Percentiles rank a stretch among this genome's conserved stretches.
Conservation (phyloP, 148 eudicot genomes). For the Camellia sinensis region DNA sequence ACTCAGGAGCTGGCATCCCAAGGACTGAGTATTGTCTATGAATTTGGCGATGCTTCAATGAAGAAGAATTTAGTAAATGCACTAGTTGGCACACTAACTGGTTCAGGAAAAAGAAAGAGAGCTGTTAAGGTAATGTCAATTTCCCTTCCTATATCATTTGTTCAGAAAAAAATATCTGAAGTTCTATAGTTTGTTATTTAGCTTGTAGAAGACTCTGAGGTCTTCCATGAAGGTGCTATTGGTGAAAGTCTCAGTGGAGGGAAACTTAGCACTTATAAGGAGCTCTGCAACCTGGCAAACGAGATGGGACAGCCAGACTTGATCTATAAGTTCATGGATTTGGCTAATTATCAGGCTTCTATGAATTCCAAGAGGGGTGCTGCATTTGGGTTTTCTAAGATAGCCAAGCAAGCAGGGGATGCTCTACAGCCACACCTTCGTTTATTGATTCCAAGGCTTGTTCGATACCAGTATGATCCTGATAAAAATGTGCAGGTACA, state of each 20-base stretch:
- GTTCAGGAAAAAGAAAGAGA: constrained; percentile 95
- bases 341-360: constrained; percentile 95
- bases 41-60: constrained; percentile 80
- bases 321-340: constrained; percentile 93
- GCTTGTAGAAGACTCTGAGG: constrained; percentile 93
- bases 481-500: constrained; percentile 96
- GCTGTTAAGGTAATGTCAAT: constrained; percentile 68
- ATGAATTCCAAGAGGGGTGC: constrained; percentile 96
- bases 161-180: not conserved
- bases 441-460: constrained; percentile 79
- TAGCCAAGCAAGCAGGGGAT: constrained; percentile 96
- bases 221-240: constrained; percentile 83
- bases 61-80: constrained; percentile 86
- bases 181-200: constrained; percentile 26
- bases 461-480: constrained; percentile 96
- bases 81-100: constrained; percentile 91
- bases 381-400: constrained; percentile 97
- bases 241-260: constrained; percentile 90
- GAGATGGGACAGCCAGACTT: constrained; percentile 99
- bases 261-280: constrained; percentile 89
- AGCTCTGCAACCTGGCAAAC: constrained; percentile 88
- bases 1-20: constrained; percentile 96
- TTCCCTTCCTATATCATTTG: not conserved
- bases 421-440: constrained; percentile 78
- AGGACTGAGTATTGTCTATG: constrained; percentile 97